phyloP scores from a whole-genome alignment of 805 yeast genomes.

The Candida piceae region DNA sequence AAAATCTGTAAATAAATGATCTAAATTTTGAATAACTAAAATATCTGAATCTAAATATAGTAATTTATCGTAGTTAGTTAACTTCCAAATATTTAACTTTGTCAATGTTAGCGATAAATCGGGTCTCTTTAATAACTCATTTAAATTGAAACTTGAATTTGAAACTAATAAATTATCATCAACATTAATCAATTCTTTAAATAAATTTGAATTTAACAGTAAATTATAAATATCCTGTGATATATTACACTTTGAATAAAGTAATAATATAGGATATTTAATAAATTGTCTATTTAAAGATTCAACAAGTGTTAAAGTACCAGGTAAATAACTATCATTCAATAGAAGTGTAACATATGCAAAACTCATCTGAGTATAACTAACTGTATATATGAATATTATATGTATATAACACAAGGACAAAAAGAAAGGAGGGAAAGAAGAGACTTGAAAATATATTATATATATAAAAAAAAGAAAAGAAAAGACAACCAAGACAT shows the following conservation, averaged over 20 bases:
- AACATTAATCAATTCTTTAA: constrained; percentile 18
- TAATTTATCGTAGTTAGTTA: constrained; percentile 37
- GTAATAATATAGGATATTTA: constrained; percentile 18
- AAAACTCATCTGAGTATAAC: too few relatives aligned
- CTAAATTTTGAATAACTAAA: constrained; percentile 36
- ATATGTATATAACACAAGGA: too few relatives aligned
- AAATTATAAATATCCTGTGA: constrained; percentile 10
- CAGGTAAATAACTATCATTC: constrained; percentile 33
- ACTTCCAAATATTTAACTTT: constrained; percentile 53
- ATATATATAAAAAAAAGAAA: too few relatives aligned
- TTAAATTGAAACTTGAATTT: constrained; percentile 16
- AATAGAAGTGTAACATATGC: constrained; percentile 32
- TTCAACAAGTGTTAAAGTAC: constrained; percentile 29
- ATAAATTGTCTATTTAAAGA: constrained; percentile 20
- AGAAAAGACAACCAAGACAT: too few relatives aligned
- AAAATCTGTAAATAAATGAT: constrained; percentile 23
- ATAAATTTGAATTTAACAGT: constrained; percentile 10
- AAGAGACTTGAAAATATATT: too few relatives aligned
- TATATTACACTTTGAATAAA: constrained; percentile 17
- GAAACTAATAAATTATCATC: constrained; percentile 19
- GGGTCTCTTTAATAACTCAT: constrained; percentile 22
- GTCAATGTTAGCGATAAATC: constrained; percentile 39
- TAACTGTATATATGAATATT: too few relatives aligned
- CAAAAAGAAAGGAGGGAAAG: too few relatives aligned
- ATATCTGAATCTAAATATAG: constrained; percentile 61